Evolutionary conservation across 2,329 filamentous ascomycete species (phyloP).

Genomic region (Fusarium fracticaudum): DNA sequence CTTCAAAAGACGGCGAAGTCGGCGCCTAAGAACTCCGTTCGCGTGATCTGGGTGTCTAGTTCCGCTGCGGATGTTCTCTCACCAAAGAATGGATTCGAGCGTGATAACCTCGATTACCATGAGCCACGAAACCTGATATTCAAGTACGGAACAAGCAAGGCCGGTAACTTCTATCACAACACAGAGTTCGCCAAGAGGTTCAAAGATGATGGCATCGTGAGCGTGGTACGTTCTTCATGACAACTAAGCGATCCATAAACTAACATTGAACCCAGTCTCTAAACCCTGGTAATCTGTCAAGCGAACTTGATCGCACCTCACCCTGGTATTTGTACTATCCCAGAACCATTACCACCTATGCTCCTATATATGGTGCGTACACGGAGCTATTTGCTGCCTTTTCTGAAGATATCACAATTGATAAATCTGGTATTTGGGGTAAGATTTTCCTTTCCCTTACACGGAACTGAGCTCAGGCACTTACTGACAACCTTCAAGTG

Average conservation of each 20-base stretch:
- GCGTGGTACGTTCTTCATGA: slow-evolving; percentile 19
- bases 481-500: slow-evolving; percentile 28
- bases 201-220: slow-evolving; percentile 43
- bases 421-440: slow-evolving; percentile 49
- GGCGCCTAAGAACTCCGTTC: slow-evolving; percentile 44
- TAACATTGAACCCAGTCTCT: slow-evolving; percentile 24
- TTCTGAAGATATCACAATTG: slow-evolving; percentile 53
- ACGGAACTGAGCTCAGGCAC: background rate
- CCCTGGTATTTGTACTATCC: slow-evolving; percentile 37
- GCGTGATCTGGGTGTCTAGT: slow-evolving; percentile 47
- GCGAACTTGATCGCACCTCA: slow-evolving; percentile 39
- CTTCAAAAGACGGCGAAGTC: slow-evolving; percentile 48
- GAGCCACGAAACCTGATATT: slow-evolving; percentile 29
- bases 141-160: slow-evolving; percentile 47
- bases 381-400: slow-evolving; percentile 59
- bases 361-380: slow-evolving; percentile 54
- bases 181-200: slow-evolving; percentile 44
- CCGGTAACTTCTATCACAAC: slow-evolving; percentile 45
- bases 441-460: background rate
- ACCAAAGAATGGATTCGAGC: slow-evolving; percentile 38
- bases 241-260: rapidly evolving
- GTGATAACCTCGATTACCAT: slow-evolving; percentile 44
- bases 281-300: slow-evolving; percentile 37
- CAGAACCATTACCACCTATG: slow-evolving; percentile 29
- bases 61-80: slow-evolving; percentile 42